phyloP scores from a whole-genome alignment of 2,329 filamentous ascomycete species.

The Aspergillus chevalieri region DNA sequence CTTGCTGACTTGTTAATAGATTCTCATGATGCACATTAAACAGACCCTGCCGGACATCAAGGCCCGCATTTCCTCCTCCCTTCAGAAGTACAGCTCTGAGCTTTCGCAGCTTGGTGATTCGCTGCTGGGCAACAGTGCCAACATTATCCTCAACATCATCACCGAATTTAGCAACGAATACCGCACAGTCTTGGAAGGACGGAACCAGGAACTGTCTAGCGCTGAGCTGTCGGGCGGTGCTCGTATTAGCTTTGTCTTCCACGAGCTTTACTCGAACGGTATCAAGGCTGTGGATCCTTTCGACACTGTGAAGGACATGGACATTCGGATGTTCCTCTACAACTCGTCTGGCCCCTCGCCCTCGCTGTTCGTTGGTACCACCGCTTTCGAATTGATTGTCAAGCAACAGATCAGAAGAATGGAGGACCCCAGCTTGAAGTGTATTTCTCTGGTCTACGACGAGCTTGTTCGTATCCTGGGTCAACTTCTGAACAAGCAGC shows the following conservation, averaged over 20 bases:
- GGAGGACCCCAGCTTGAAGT: slow-evolving; percentile 95
- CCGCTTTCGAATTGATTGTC: slow-evolving; percentile 96
- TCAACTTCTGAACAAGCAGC: slow-evolving; percentile 77
- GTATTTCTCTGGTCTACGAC: slow-evolving; percentile 93
- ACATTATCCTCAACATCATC: slow-evolving; percentile 97
- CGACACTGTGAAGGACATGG: slow-evolving; percentile 92
- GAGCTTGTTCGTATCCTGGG: slow-evolving; percentile 92
- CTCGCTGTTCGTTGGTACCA: slow-evolving; percentile 92
- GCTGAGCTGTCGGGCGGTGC: slow-evolving; percentile 92
- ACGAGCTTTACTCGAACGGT: slow-evolving; percentile 95
- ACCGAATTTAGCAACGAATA: slow-evolving; percentile 98
- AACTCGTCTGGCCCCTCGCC: slow-evolving; percentile 99
- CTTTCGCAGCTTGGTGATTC: slow-evolving; percentile 81
- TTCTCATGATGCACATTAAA: slow-evolving; percentile 99
- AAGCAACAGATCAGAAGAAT: slow-evolving; percentile 97
- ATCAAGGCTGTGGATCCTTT: slow-evolving; percentile 97
- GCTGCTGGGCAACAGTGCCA: slow-evolving; percentile 90
- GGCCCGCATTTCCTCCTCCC: slow-evolving; percentile 84
- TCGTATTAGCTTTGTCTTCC: slow-evolving; percentile 98
- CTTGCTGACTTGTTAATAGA: slow-evolving; percentile 43
- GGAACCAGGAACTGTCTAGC: slow-evolving; percentile 92
- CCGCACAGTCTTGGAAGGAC: slow-evolving; percentile 90
- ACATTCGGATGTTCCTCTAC: slow-evolving; percentile 94
- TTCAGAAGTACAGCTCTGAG: slow-evolving; percentile 85
- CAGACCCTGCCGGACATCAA: slow-evolving; percentile 99